These are phyloP conservation scores for Trypanosoma boissoni DNA, from an alignment of 208 protist species.

Conservation along the genomic window DNA sequence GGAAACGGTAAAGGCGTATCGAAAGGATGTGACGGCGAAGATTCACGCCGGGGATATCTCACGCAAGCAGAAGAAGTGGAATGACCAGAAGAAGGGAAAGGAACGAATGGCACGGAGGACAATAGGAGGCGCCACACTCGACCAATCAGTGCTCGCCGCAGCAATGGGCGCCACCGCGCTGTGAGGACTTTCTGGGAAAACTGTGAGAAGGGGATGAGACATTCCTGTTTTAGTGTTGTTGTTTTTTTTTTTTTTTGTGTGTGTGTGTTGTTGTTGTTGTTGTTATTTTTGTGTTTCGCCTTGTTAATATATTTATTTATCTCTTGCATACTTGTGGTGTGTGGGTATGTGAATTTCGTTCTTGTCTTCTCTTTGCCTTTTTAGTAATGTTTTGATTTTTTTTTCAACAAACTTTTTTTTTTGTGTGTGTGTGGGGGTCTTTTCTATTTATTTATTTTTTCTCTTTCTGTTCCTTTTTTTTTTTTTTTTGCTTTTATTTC, in stretches of 20 bases:
- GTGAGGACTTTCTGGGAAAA: constrained; percentile 1
- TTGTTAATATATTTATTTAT: too few relatives aligned
- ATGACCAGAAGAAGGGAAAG: constrained; percentile 97
- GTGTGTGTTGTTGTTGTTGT: background rate
- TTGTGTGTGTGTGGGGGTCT: too few relatives aligned
- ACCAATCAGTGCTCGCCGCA: constrained; percentile 90
- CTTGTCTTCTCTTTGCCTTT: constrained; percentile 3
- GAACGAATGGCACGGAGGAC: constrained; percentile 92
- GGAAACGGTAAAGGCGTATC: constrained; percentile 92
- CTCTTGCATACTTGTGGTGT: too few relatives aligned
- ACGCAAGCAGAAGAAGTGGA: constrained; percentile 95
- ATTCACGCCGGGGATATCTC: constrained; percentile 96
- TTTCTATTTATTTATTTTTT: background rate
- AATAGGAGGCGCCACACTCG: constrained; percentile 91
- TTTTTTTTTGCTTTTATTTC: background rate
- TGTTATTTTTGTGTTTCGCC: too few relatives aligned
- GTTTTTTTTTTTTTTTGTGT: background rate
- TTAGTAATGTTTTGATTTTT: too few relatives aligned
- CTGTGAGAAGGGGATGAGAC: too few relatives aligned
- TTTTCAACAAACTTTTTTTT: too few relatives aligned
- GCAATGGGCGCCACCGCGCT: constrained; percentile 76
- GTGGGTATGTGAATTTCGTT: constrained; percentile 15
- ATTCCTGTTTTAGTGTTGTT: background rate
- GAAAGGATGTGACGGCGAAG: constrained; percentile 94
- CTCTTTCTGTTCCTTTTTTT: background rate